Evolutionary conservation across 1,139 yeast species (phyloP).

Genomic region (Suhomyces atakaporum): DNA sequence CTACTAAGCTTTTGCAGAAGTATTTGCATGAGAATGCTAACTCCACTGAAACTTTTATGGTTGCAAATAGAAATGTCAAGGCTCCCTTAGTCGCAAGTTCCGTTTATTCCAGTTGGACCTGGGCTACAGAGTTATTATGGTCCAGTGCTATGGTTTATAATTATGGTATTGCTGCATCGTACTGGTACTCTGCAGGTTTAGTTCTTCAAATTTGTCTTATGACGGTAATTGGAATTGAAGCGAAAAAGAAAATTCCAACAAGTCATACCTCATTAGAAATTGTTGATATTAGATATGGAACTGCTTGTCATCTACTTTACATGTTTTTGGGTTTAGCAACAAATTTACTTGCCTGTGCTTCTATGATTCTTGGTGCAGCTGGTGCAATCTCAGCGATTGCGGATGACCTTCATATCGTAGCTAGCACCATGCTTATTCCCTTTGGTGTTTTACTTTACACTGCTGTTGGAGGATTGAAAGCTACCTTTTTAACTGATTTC

Average conservation of each 20-base stretch:
- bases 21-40: conserved; percentile 32
- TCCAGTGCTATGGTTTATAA: conserved; percentile 29
- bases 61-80: conserved; percentile 28
- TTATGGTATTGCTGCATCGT: conserved; percentile 31
- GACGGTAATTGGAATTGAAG: conserved; percentile 31
- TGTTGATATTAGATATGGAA: conserved; percentile 34
- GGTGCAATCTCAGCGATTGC: conserved; percentile 37
- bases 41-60: conserved; percentile 34
- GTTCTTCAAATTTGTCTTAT: conserved; percentile 33
- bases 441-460: conserved; percentile 40
- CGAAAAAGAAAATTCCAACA: conserved; percentile 32
- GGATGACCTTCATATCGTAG: conserved; percentile 35
- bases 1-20: conserved; percentile 26
- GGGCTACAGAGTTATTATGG: conserved; percentile 34
- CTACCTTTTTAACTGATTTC: conserved; percentile 42
- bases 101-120: conserved; percentile 32
- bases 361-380: conserved; percentile 40
- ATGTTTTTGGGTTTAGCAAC: conserved; percentile 34
- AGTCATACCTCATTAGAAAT: conserved; percentile 35
- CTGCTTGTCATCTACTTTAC: conserved; percentile 30
- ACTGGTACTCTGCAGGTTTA: conserved; percentile 31
- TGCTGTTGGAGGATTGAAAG: conserved; percentile 42
- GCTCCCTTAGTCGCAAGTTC: conserved; percentile 27
- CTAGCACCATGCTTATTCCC: conserved; percentile 37
- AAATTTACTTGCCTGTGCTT: conserved; percentile 34